Percentiles rank a stretch among this genome's conserved stretches.
Conservation (phyloP, 441 rosid species). For the Adansonia rubrostipa region DNA sequence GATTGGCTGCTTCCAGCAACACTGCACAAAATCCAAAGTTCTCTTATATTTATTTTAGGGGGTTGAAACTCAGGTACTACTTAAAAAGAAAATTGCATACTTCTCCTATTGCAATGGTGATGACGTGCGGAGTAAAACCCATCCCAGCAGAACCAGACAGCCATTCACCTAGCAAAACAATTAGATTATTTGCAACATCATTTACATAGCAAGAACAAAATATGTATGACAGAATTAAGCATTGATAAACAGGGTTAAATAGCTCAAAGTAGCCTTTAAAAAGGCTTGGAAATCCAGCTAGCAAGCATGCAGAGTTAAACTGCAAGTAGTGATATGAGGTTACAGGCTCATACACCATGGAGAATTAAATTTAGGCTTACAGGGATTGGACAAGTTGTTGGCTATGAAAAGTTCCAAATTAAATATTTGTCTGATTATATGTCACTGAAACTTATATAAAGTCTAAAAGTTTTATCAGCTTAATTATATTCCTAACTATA, state of each 20-base stretch:
- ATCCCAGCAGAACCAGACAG: constrained; percentile 83
- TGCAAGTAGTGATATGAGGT: not conserved
- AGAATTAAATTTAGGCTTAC: not conserved
- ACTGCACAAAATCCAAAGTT: not conserved
- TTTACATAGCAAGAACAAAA: constrained; percentile 19
- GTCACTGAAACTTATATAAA: not conserved
- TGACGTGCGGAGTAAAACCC: constrained; percentile 92
- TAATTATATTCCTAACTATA: not conserved
- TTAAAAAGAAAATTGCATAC: constrained; percentile 48
- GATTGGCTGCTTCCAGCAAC: not conserved
- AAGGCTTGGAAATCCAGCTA: constrained; percentile 1
- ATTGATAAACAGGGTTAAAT: not conserved
- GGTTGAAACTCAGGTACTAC: not conserved
- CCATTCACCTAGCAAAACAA: constrained; percentile 68
- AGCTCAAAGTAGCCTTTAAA: not conserved
- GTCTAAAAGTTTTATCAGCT: too few relatives aligned
- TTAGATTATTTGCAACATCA: constrained; percentile 30
- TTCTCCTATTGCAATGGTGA: constrained; percentile 82
- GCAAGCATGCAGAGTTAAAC: too few relatives aligned
- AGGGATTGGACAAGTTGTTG: too few relatives aligned
- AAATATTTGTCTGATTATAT: not conserved
- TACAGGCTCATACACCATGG: not conserved
- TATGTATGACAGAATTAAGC: not conserved
- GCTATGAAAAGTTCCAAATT: too few relatives aligned
- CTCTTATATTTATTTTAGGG: constrained; percentile 5